Evolutionary conservation across 352 stramenopile species (phyloP), one percentile per base, ranked within the genome.

Genomic region (Pythium rhizo-oryzae): DNA sequence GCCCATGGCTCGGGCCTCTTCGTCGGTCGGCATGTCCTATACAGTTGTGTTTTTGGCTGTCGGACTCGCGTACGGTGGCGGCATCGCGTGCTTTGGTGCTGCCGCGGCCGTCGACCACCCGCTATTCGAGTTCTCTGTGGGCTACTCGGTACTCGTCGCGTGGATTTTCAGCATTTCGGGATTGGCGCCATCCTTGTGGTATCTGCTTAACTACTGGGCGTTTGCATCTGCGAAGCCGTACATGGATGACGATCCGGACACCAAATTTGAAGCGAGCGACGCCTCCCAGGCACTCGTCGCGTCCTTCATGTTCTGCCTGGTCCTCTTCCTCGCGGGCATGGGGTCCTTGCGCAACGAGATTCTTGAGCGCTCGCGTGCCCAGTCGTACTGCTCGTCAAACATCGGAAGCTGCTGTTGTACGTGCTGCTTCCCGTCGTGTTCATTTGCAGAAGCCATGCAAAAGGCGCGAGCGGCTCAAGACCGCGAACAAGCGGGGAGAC

Each of bases 1-100:
- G 33, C 53, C 53, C n/a, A 49, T 59, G 53, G 53, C 53, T 11
- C 25, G 53, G 19, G 18, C 53, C 51, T 25, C 24, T 5, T 2
- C 53, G 25, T 59, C 30, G 13, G 53, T 59, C 33, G 30, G 53
- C 15, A n/a, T 59, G 4, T 47, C 30, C 15, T 59, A 59, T 33
- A n/a, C 35, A 18, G 33, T 16, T 21, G 53, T 59, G 18, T 59
- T 59, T 44, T 4, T 46, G 16, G 28, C 19, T 21, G 53, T 59
- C 53, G 25, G 18, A n/a, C 18, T 59, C 18, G 18, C 33, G 16
- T 44, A 47, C 16, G 53, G 53, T 33, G 53, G 53, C 12, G 53
- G 53, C 30, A 47, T 44, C 19, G 21, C 33, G 15, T 59, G 53
- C 53, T 47, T 59, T 44, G 53, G 33, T 11, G 53, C 53, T 1